A percentile compares a stretch with the other conserved stretches of the same genome.
Evolutionary conservation across 306 rosid species (phyloP).

Genomic region (Leucaena leucocephala): DNA sequence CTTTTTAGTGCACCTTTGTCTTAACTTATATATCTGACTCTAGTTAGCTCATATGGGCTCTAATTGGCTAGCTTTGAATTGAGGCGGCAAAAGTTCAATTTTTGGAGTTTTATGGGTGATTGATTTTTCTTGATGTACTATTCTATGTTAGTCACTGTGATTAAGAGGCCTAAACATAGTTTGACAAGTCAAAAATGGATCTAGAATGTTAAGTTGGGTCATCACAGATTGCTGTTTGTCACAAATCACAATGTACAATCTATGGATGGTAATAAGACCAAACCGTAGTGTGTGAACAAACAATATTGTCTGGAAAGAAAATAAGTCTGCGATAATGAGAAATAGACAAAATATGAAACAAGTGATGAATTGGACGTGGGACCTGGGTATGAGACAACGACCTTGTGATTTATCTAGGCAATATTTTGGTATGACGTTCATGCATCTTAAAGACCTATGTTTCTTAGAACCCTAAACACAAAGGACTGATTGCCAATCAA

Average conservation of each 20-base stretch:
- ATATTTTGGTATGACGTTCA: not conserved
- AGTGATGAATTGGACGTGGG: constrained; percentile 7
- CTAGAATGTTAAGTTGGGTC: not conserved
- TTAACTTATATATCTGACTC: not conserved
- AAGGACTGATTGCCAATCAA: constrained; percentile 8
- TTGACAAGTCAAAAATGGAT: constrained; percentile 21
- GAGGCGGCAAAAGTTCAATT: not conserved
- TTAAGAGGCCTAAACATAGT: constrained; percentile 23
- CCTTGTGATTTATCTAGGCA: not conserved
- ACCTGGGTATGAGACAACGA: not conserved
- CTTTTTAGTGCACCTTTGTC: not conserved
- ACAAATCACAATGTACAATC: not conserved
- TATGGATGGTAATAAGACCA: not conserved
- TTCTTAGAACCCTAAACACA: not conserved
- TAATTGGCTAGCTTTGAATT: not conserved
- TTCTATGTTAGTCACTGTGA: not conserved
- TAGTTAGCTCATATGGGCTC: not conserved
- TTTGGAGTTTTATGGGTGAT: no score
- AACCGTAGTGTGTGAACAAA: not conserved
- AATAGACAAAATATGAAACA: constrained; percentile 23
- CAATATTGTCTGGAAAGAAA: constrained; percentile 1
- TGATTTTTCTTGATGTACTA: no score
- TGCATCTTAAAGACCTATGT: not conserved
- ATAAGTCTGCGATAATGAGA: not conserved
- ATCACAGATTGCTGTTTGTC: not conserved